Evolutionary conservation across 2,329 filamentous ascomycete genomes (phyloP), one percentile per base, ranked within the genome.

Genomic region (Tolypocladium album): DNA sequence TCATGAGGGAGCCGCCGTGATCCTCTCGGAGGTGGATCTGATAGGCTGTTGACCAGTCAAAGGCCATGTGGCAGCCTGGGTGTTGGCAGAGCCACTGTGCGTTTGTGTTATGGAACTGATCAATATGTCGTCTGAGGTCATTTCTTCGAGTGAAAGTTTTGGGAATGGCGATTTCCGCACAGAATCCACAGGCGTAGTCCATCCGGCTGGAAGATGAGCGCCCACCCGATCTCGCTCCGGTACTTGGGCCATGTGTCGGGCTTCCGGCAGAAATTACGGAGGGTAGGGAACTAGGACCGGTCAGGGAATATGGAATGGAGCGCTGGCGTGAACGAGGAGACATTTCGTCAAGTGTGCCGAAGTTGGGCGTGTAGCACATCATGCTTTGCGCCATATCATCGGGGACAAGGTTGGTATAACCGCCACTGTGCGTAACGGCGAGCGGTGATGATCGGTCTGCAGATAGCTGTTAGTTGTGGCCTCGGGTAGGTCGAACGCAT

Each of bases 41-140:
- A 69, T 79, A 79, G 20, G 76, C 77, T 24, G 73, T 76, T 64
- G 77, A 74, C 74, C 76, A 79, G 66, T 80, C 78, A 63, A 78
- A 79, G 8, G 76, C 72, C 71, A 75, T 74, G 45, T 68, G 67
- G 63, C 78, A 80, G 27, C 73, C 75, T 1, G 71, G 72, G 57
- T 78, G 73, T 5, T 75, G 72, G 61, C 78, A 80, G 56, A 72
- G 71, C 76, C 76, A 80, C 61, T 78, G 74, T 4, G 76, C 74
- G 59, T 80, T 75, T 60, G 72, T 76, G 61, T 77, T 75, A 64
- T 80, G 78, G 58, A 78, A 79, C 61, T 78, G 74, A 59, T 78
- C 75, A 40, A 80, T 78, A 58, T 80, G 78, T 15, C 78, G 74
- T 64, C 79, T 79, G 56, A 80, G 67, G 60, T 80, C 78, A 61